Base-by-base conservation (phyloP, 2,329 filamentous ascomycete species). In the Alternaria atra region DNA sequence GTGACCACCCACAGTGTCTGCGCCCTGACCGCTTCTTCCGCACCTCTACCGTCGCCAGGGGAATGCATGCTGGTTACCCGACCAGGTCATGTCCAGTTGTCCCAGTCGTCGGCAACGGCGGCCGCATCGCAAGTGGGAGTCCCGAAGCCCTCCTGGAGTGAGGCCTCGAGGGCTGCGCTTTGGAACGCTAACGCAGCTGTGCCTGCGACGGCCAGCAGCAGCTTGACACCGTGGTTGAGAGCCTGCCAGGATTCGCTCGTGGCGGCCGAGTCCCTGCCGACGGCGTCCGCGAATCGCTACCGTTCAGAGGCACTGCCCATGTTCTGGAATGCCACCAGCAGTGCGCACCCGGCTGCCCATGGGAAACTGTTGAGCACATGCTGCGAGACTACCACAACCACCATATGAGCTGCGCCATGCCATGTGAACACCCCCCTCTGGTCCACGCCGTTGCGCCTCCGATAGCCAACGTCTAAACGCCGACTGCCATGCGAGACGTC, bases 21-120 rank as follows among this genome's bases (percentile, higher is more conserved):
- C 58, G 61, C 66, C 64, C 63, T 72, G 69, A 71, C 69, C 70
- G 69, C 70, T 69, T 63, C 63, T 68, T 65, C 63, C 64, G 61
- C 58, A 62, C 53, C 57, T 60, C 55, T 53, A 60, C 64, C 58
- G 64, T 58, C 46, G 64, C 69, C 69, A 71, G 69, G 68, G 68
- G 68, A 65, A 69, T 68, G 67, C 64, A 66, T 60, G 48, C 63
- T 63, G 34, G 15, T 23, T 37, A 29, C 25, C 35, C 32, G 35
- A 20, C 39, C 39, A 25, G 20, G 5, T 6, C 39, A 6, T 9
- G 39, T 23, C 39, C 20, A 42, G 17, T 15, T 42, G 39, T 58
- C 66, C 66, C 47, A 58, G 54, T 20, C 67, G 66, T 65, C 66
- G 66, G 65, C 63, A 70, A 68, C 58, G 60, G 64, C 68, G 66